These are phyloP conservation scores for Cordia subcordata DNA, from an alignment of 257 asterid genomes.

Conservation along the genomic window DNA sequence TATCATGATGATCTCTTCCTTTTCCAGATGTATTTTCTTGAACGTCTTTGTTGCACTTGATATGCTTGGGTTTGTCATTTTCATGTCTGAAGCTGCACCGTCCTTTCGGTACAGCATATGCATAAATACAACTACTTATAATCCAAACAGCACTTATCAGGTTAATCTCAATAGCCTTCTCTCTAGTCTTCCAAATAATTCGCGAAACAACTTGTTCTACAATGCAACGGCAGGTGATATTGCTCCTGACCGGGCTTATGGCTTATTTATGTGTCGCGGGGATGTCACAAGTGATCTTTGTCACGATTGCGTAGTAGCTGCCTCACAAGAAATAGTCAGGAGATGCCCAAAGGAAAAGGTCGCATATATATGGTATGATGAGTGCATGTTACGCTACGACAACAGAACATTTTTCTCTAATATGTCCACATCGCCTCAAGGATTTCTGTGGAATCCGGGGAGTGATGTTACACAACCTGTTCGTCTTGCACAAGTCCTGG, in stretches of 20 bases:
- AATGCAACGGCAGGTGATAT: neutral
- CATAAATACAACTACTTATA: neutral
- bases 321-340: neutral
- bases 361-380: neutral
- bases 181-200: neutral
- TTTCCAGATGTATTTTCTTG: neutral
- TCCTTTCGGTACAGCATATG: neutral
- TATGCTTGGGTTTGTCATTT: neutral
- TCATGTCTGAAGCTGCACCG: neutral
- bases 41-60: neutral
- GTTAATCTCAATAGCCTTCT: slow-evolving; percentile 1
- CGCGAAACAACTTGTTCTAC: neutral
- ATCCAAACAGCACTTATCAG: neutral
- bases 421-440: neutral
- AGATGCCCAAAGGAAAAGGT: neutral
- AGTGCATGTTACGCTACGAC: neutral
- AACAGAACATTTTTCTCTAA: neutral
- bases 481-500: neutral
- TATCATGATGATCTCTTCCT: neutral
- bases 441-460: neutral
- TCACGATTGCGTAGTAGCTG: neutral
- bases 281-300: neutral
- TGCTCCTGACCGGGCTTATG: neutral
- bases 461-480: neutral
- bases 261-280: neutral